Evolutionary conservation across 1,284 basidiomycete species (phyloP).

Genomic region (Fomitopsis betulina): DNA sequence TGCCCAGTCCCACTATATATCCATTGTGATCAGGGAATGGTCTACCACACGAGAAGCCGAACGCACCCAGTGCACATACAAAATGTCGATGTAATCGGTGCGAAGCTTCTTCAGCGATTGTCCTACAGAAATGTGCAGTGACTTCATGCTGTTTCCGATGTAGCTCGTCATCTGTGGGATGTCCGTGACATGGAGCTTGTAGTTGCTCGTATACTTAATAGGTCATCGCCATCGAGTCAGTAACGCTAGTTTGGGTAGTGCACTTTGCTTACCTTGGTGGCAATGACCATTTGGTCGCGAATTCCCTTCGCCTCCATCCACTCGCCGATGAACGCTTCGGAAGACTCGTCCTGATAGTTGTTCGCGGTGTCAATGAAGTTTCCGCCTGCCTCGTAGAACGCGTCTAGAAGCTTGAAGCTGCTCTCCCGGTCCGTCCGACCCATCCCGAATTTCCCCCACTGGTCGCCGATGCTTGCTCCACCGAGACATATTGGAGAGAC

Average conservation of each 20-base stretch:
- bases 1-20: constrained; percentile 30
- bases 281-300: constrained; percentile 38
- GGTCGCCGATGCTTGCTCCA: constrained; percentile 44
- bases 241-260: background rate
- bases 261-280: constrained; percentile 29
- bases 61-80: constrained; percentile 45
- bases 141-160: constrained; percentile 44
- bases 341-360: constrained; percentile 31
- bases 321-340: constrained; percentile 33
- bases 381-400: constrained; percentile 23
- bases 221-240: background rate
- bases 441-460: constrained; percentile 32
- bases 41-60: no score
- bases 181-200: constrained; percentile 14
- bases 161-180: constrained; percentile 36
- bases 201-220: constrained; percentile 10
- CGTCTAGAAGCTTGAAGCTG: constrained; percentile 13
- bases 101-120: constrained; percentile 51
- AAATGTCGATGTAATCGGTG: constrained; percentile 49
- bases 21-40: no score
- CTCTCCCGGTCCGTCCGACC: constrained; percentile 33
- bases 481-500: constrained; percentile 46
- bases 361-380: constrained; percentile 33
- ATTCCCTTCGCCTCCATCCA: constrained; percentile 35
- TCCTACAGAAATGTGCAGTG: constrained; percentile 38